Evolutionary conservation across 2,329 filamentous ascomycete species (phyloP), one percentile per base, ranked within the genome.

Genomic region (Neopestalotiopsis sp.): DNA sequence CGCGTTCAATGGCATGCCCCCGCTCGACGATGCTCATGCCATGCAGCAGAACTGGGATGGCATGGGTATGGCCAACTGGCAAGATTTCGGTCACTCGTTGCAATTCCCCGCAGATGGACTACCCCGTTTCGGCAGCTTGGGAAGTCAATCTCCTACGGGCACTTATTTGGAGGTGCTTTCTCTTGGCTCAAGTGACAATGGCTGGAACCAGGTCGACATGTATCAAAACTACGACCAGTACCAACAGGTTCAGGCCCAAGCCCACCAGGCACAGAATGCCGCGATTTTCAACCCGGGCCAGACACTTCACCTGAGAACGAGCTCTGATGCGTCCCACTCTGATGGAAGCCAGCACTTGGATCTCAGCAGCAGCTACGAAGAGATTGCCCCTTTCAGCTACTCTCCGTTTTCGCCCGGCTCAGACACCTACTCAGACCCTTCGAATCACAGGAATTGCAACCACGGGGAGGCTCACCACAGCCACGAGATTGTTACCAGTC

Each of bases 221-320:
- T 91, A 91, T 70, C 91, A 89, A 70, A 92, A 91, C 49, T 90
- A 92, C 73, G 92, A 95, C 73, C 87, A 88, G 42, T 89, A 88
- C 64, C 86, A 87, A 74, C 85, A 87, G 61, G 56, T 61, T 14
- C 65, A 67, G 53, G 65, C 65, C 2, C 65, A 67, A 38, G 85
- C 91, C 34, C 76, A 78, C 34, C 76, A 78, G 45, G 78, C 84
- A 5, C 87, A 88, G 65, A 88, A 85, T 71, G 83, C 84, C 14
- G 91, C 93, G 73, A 95, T 97, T 76, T 97, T 97, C 85, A 97
- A 98, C 81, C 95, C 95, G 1, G 90, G 92, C 71, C 93, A 97
- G 82, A 97, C 94, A 1, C 85, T 98, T 65, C 95, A 98, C 82
- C 88, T 97, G 76, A 90, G 95, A 74, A 95, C 92, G 67, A 91